Base-by-base conservation (phyloP, 768 basidiomycete genomes). In the Russula earlei region DNA sequence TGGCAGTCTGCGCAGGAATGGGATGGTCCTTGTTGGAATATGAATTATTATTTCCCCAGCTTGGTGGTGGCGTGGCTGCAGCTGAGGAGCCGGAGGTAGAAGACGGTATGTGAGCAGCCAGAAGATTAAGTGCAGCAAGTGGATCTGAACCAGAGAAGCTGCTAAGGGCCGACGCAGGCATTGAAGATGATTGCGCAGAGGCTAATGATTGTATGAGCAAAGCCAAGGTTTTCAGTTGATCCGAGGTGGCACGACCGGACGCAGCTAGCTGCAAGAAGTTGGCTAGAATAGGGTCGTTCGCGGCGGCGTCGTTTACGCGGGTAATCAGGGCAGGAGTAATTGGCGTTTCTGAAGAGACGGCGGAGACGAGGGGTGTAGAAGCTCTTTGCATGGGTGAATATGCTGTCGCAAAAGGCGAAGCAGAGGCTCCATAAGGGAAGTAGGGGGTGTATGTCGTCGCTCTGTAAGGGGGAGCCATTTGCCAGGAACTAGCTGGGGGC, bases 141-240 rank as follows among this genome's bases (percentile, higher is more conserved):
- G 49, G 36, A 3, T 54, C 46, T 9, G 49, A 14, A 37, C 45
- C 52, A 20, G 59, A 44, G 29, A 57, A 14, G 47, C 20, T 45
- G 40, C 41, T 25, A 36, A 40, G 47, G 11, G 11, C 46, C 49
- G 15, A 38, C 9, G 45, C 17, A 2, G 56, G 20, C 7, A 54
- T 45, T 10, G 44, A 29, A 29, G 49, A 41, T 4, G 61, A 63
- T 25, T 53, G 60, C 25, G 42, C 56, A 65, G 66, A 70, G 24
- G 82, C 77, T 42, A 88, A 65, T 22, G 85, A 82, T 58, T 84
- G 83, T 38, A 90, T 83, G n/a, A 87, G 75, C n/a, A 83, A 67
- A 24, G 82, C 83, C 22, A 89, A 78, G 5, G 79, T 79, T 67
- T 84, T 78, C 24, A 84, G 69, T 65, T 90, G 82, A 17, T 82